Evolutionary conservation across 768 basidiomycete species (phyloP), one percentile per base, ranked within the genome.

Genomic region (Rhizopogon salebrosus): DNA sequence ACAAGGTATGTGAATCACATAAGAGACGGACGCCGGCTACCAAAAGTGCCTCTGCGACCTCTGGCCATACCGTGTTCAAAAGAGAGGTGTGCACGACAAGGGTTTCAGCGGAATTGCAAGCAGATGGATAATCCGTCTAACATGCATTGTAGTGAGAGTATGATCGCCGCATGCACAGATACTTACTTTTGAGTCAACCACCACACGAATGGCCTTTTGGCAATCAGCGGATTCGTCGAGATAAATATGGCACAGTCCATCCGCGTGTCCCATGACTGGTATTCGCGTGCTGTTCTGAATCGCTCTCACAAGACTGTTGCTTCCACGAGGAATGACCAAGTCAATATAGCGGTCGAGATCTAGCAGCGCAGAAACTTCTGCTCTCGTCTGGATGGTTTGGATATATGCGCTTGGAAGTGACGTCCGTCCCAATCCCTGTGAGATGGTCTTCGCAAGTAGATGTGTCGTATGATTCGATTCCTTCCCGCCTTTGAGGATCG

Each of bases 181-280:
- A 13, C 58, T 29, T 58, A 94, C 95, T 79, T 99, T 99, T 24
- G 93, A 87, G 65, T 99, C 97, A 3, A 95, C 72, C 0, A 85
- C 83, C 6, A 99, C 76, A 20, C 92, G 77, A 37, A 86, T 72
- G 0, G 95, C 92, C 67, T 94, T 98, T 53, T 83, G 79, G 36
- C 73, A 60, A 58, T 89, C 81, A 0, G 95, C 95, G 26, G 77
- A 74, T 60, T 89, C 85, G 67, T 99, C 95, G 5, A 99, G 71
- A 67, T 86, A 98, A 5, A 97, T 83, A 18, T 84, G 81, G 67
- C 97, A 99, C 8, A 98, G 72, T 1, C 97, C 97, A 68, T 99
- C 97, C 6, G 97, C 95, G 64, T 99, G 97, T 1, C 97, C 97
- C 94, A 99, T 98, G 40, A 99, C 97, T 2, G 97, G 88, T 55